Conservation (phyloP, 2,329 filamentous ascomycete genomes). For the Leptographium galeiforme region DNA sequence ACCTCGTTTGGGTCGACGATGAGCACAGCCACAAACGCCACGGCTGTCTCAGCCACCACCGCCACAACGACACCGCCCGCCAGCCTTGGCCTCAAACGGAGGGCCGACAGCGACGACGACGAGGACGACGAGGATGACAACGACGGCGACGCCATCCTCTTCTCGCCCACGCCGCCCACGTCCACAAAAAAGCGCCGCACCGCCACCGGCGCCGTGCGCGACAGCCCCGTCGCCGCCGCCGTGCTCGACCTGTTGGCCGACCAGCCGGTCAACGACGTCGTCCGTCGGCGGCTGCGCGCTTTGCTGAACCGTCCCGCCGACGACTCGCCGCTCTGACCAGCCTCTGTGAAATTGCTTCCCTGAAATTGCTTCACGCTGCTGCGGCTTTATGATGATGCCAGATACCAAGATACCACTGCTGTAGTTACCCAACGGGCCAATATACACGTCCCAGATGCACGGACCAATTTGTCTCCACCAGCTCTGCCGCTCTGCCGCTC, state of each 20-base stretch:
- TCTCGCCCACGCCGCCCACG: not conserved
- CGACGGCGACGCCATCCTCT: not conserved
- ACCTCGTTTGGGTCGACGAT: not conserved
- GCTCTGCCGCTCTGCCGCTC: not conserved
- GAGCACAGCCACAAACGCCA: not conserved
- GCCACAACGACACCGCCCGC: not conserved
- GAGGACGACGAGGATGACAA: not conserved
- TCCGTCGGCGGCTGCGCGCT: conserved; percentile 31
- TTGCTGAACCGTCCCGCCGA: conserved; percentile 32
- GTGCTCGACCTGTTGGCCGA: conserved; percentile 35
- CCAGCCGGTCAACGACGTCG: conserved; percentile 24
- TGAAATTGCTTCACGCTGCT: too few species aligned
- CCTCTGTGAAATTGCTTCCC: too few species aligned
- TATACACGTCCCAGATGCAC: too few species aligned
- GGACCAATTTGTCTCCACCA: too few species aligned
- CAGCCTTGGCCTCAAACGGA: not conserved
- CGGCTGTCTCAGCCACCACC: not conserved
- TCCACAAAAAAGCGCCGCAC: conserved; percentile 2
- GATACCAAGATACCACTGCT: not conserved
- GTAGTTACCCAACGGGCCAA: too few species aligned
- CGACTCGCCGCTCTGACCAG: not conserved
- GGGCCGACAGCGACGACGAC: not conserved
- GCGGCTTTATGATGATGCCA: too few species aligned
- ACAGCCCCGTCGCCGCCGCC: conserved; percentile 28
- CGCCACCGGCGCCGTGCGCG: not conserved